These are phyloP conservation scores for Tetrahymena thermophila DNA, from an alignment of 73 alveolate genomes.

Conservation along the genomic window DNA sequence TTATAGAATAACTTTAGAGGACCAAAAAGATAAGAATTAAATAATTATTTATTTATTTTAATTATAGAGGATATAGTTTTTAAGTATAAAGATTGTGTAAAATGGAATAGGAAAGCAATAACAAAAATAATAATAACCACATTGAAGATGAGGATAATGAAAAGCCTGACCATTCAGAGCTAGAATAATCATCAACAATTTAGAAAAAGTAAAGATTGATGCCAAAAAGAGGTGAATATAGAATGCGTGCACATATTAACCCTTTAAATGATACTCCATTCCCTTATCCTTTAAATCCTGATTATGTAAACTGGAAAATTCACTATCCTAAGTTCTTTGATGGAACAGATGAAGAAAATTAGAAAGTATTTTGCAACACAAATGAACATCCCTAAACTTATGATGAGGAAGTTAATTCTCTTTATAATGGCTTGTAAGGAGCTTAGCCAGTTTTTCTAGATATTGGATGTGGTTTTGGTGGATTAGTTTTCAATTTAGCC, in stretches of 20 bases:
- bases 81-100: neutral
- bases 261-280: slow-evolving; percentile 82
- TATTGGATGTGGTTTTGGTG: slow-evolving; percentile 99
- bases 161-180: neutral
- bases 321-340: slow-evolving; percentile 83
- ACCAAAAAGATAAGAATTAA: neutral
- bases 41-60: too few species aligned
- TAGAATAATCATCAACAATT: neutral
- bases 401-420: neutral
- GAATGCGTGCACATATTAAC: slow-evolving; percentile 97
- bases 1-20: neutral
- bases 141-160: neutral
- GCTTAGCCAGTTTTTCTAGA: slow-evolving; percentile 63
- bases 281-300: slow-evolving; percentile 84
- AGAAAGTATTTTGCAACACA: slow-evolving; percentile 29
- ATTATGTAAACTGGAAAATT: slow-evolving; percentile 84
- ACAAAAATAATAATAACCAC: neutral
- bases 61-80: neutral
- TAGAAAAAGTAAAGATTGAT: slow-evolving; percentile 16
- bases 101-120: neutral
- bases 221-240: slow-evolving; percentile 94
- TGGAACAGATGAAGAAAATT: slow-evolving; percentile 53
- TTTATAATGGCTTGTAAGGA: neutral
- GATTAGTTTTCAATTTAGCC: slow-evolving; percentile 78
- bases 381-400: slow-evolving; percentile 23